Evolutionary conservation across 345 rosid genomes (phyloP).

Genomic region (Arabidopsis arenosa): DNA sequence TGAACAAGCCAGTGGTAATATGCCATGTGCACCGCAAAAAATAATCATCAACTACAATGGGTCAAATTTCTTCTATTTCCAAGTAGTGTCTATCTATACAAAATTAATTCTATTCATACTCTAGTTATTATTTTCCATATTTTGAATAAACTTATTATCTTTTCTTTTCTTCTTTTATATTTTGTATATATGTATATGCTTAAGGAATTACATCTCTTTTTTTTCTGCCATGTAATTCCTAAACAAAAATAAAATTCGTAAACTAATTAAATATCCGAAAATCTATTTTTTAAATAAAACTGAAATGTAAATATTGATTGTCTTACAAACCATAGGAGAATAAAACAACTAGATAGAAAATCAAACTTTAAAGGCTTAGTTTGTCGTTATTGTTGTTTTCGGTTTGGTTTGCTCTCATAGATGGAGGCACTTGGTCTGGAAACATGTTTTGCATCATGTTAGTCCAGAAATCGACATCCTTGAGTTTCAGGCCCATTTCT

Average conservation of each 20-base stretch:
- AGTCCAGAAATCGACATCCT: constrained; percentile 5
- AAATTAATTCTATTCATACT: not conserved
- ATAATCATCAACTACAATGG: not conserved
- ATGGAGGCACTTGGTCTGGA: constrained; percentile 18
- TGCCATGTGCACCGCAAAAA: not conserved
- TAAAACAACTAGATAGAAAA: not conserved
- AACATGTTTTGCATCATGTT: constrained; percentile 9
- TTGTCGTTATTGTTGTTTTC: not conserved
- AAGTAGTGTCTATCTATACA: not conserved
- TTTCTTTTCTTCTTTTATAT: not conserved
- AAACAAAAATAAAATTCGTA: not conserved
- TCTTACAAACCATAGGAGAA: not conserved
- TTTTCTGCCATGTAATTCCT: not conserved
- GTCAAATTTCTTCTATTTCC: not conserved
- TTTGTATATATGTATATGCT: too few species aligned
- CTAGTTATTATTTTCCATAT: not conserved
- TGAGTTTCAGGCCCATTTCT: constrained; percentile 3
- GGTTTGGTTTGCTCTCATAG: not conserved
- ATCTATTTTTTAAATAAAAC: not conserved
- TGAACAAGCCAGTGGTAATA: not conserved
- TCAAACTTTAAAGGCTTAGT: not conserved
- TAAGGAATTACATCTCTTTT: too few species aligned
- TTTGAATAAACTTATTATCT: not conserved
- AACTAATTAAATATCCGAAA: not conserved
- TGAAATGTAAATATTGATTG: not conserved